These are phyloP conservation scores for Sinapis alba DNA, from an alignment of 441 rosid species.

Conservation along the genomic window DNA sequence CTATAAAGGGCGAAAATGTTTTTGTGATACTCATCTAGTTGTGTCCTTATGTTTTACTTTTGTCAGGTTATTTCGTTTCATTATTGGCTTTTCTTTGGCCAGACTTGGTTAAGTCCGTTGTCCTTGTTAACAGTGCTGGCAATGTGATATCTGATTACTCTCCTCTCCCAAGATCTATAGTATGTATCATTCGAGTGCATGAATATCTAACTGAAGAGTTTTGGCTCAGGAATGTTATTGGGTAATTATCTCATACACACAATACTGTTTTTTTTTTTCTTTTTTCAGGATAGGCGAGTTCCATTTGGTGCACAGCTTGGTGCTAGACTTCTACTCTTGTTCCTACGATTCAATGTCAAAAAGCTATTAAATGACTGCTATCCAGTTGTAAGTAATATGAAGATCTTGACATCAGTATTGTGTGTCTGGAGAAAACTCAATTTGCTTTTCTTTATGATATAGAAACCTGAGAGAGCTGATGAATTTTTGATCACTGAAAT, in stretches of 20 bases:
- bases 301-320: conserved; percentile 64
- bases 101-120: conserved; percentile 60
- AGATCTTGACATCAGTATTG: background rate
- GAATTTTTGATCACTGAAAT: conserved; percentile 75
- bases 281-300: conserved; percentile 61
- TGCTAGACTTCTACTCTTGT: conserved; percentile 68
- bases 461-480: conserved; percentile 81
- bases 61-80: conserved; percentile 75
- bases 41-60: conserved; percentile 13
- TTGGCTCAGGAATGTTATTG: conserved; percentile 6
- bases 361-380: conserved; percentile 71
- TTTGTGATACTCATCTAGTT: conserved; percentile 21
- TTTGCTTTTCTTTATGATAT: conserved; percentile 36
- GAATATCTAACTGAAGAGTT: background rate
- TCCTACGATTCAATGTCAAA: conserved; percentile 56
- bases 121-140: conserved; percentile 84
- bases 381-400: conserved; percentile 63
- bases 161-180: conserved; percentile 48
- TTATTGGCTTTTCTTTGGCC: conserved; percentile 73
- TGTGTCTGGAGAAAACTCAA: background rate
- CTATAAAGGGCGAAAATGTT: background rate
- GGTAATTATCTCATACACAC: conserved; percentile 6
- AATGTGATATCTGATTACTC: conserved; percentile 64
- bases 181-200: conserved; percentile 29
- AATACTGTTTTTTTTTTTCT: background rate